Evolutionary conservation across 148 eudicot genomes (phyloP), one percentile per base, ranked within the genome.

Genomic region (Rheum nobile): DNA sequence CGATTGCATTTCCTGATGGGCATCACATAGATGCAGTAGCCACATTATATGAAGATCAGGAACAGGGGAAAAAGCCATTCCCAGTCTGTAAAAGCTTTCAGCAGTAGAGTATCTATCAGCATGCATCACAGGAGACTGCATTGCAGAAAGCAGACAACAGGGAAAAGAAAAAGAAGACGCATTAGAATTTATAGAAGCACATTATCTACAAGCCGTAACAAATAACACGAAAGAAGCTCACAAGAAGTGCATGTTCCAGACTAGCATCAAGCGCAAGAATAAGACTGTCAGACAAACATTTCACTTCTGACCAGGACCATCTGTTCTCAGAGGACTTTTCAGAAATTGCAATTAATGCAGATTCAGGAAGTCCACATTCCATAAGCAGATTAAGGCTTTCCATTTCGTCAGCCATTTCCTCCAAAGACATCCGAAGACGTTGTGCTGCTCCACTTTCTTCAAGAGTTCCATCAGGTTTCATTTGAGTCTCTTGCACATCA

Each of bases 1-100:
- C 77, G 99, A 96, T 71, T 96, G 99, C 96, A 92, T 88, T 86
- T 96, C 99, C 82, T 96, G 99, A 82, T 96, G 99, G 6, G 99
- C 99, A 84, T 96, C 99, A 75, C 99, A 96, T 52, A 96, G 84
- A 81, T 96, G 99, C 75, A 96, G 84, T 67, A 96, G 81, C 99
- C 99, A 96, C 99, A 96, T 96, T 74, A 96, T 96, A 83, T 96
- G 99, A 77, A 96, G 99, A 86, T 96, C 99, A 54, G 99, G 99
- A 68, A 96, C 99, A 11, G 99, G 96, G 73, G 96, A 96, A 86
- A 90, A 96, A 70, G 99, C 96, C 81, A 89, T 85, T 71, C 96
- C 99, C 75, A 96, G 99, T 84, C 88, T 96, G 80, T 87, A 83
- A 80, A 96, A 96, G 83, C 99, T 86, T 86, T 96, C 99, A 24